These are phyloP conservation scores for Graphilbum ipis-grandicollis DNA, from an alignment of 2,329 filamentous ascomycete genomes.

Conservation along the genomic window DNA sequence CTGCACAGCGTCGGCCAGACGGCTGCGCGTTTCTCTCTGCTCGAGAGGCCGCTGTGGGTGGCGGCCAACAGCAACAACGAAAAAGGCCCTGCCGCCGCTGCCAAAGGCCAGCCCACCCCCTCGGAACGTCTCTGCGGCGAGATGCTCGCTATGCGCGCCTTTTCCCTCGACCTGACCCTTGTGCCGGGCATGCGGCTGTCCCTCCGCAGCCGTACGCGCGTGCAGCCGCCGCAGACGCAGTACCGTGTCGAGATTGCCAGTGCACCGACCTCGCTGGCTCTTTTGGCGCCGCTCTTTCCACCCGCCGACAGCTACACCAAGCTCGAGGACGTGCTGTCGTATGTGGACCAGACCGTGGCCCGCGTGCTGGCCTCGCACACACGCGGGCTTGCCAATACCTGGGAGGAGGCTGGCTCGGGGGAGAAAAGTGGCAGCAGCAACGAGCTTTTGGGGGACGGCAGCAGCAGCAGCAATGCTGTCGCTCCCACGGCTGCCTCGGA, in stretches of 20 bases:
- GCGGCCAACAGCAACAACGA: no score
- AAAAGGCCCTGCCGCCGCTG: conserved; percentile 1
- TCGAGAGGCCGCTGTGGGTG: conserved; percentile 7
- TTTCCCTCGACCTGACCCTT: conserved; percentile 26
- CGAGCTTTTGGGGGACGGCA: no score
- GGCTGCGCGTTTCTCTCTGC: conserved; percentile 6
- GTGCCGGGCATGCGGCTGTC: conserved; percentile 23
- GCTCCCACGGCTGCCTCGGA: neutral
- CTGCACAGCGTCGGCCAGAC: conserved; percentile 17
- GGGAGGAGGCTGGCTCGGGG: neutral
- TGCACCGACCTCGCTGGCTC: conserved; percentile 18
- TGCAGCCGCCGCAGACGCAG: conserved; percentile 26
- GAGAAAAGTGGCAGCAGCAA: no score
- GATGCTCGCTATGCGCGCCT: conserved; percentile 23
- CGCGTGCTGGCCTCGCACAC: conserved; percentile 20
- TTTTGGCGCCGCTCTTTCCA: conserved; percentile 15
- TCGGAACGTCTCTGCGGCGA: conserved; percentile 27
- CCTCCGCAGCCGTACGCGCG: conserved; percentile 26
- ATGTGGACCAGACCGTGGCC: conserved; percentile 24
- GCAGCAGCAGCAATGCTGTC: no score
- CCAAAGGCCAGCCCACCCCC: conserved; percentile 15
- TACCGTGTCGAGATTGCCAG: conserved; percentile 18
- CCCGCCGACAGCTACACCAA: conserved; percentile 28
- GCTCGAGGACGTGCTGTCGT: conserved; percentile 25
- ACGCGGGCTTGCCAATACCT: conserved; percentile 12